Evolutionary conservation across 179 eudicot genomes (phyloP), one percentile per base, ranked within the genome.

Genomic region (Corrigiola litoralis): DNA sequence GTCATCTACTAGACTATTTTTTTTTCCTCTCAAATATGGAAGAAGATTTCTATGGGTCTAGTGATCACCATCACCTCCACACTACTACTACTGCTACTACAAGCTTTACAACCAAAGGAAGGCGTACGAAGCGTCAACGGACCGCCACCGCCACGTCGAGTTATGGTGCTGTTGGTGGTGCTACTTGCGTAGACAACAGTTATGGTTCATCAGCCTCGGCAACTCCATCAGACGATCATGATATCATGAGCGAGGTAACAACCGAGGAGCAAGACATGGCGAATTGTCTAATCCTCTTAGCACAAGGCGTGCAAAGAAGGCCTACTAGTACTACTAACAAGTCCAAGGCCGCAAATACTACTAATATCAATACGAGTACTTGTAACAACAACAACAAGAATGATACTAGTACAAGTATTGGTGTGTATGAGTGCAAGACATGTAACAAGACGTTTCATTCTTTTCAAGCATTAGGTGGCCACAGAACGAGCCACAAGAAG

Each of bases 391-490:
- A 65, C 36, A 46, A 31, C 44, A 62, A 58, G 37, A 52, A 50
- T 21, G 36, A 52, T 37, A 58, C 42, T 44, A 32, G 28, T 12
- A 53, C 42, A 7, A 72, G 17, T 54, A 50, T 64, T 20, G 72
- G 67, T 23, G 69, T 68, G 5, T 88, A 88, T 64, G 86, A 88
- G 58, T 88, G 96, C 53, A 88, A 84, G 59, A 84, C 92, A 2
- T 88, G 96, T 56, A 73, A 77, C 75, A 77, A 79, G 59, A 67
- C 54, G 0, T 88, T 88, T 66, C 68, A 79, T 1, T 86, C 96
- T 0, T 88, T 88, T 53, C 92, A 88, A 73, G 96, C 96, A 0
- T 69, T 88, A 13, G 96, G 96, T 2, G 96, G 96, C 5, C 96
- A 88, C 59, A 76, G 96, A 29, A 82, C 96, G 0, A 86, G 96